Evolutionary conservation across 1,284 basidiomycete species (phyloP).

Genomic region (Sporisorium exsertum): DNA sequence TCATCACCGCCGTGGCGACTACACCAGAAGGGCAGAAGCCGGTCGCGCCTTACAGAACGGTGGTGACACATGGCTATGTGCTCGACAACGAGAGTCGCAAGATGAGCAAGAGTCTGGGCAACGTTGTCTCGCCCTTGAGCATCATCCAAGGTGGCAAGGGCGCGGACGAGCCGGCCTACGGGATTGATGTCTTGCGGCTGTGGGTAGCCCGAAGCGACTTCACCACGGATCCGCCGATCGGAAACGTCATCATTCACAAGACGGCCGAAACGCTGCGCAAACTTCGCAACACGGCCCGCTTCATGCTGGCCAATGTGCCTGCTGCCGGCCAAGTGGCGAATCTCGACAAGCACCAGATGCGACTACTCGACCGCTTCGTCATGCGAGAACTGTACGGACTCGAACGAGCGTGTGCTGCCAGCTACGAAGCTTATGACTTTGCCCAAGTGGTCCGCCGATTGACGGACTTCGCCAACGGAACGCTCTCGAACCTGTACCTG

Average conservation of each 20-base stretch:
- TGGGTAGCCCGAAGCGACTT: slow-evolving; percentile 95
- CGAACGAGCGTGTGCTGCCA: slow-evolving; percentile 77
- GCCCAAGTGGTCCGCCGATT: slow-evolving; percentile 74
- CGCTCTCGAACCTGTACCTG: slow-evolving; percentile 80
- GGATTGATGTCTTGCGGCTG: slow-evolving; percentile 85
- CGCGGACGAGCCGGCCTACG: slow-evolving; percentile 80
- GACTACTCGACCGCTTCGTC: slow-evolving; percentile 75
- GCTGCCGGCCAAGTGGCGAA: slow-evolving; percentile 1
- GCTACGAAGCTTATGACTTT: slow-evolving; percentile 84
- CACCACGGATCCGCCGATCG: slow-evolving; percentile 87
- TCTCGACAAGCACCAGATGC: slow-evolving; percentile 37
- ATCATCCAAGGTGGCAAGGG: slow-evolving; percentile 79
- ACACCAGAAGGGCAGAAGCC: slow-evolving; percentile 54
- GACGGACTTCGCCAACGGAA: slow-evolving; percentile 71
- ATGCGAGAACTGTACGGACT: slow-evolving; percentile 84
- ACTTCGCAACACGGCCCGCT: slow-evolving; percentile 88
- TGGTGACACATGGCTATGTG: slow-evolving; percentile 98
- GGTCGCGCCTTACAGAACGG: slow-evolving; percentile 78
- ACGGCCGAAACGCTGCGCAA: slow-evolving; percentile 84
- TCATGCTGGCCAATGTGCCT: slow-evolving; percentile 81
- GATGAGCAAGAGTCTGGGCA: slow-evolving; percentile 98
- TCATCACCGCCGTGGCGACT: slow-evolving; percentile 82
- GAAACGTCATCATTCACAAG: slow-evolving; percentile 81
- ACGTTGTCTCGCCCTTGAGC: slow-evolving; percentile 85
- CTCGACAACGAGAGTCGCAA: slow-evolving; percentile 91